phyloP scores from a whole-genome alignment of 2,329 filamentous ascomycete genomes.

The Fragosphaeria purpurea region DNA sequence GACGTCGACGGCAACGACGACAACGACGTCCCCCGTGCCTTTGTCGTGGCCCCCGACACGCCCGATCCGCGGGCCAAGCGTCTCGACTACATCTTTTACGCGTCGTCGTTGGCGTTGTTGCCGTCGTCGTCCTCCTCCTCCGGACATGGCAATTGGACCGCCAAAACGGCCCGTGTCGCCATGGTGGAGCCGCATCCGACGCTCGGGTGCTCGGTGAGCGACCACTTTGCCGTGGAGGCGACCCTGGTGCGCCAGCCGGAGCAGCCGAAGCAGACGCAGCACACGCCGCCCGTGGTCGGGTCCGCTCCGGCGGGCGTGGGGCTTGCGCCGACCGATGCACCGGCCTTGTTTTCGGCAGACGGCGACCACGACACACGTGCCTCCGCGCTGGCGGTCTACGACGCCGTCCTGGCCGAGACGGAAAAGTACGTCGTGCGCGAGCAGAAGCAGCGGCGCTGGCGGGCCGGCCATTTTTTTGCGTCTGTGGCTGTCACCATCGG shows the following conservation, averaged over 20 bases:
- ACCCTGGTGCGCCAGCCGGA: constrained; percentile 40
- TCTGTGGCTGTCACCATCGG: constrained; percentile 59
- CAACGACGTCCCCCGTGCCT: neutral
- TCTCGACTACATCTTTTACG: constrained; percentile 82
- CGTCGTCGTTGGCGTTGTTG: constrained; percentile 19
- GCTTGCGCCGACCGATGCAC: too few relatives aligned
- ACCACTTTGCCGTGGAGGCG: constrained; percentile 87
- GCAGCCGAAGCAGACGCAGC: neutral
- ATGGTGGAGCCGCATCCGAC: constrained; percentile 75
- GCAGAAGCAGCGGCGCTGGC: constrained; percentile 57
- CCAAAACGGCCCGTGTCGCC: constrained; percentile 61
- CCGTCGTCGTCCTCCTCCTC: constrained; percentile 39
- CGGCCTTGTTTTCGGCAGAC: too few relatives aligned
- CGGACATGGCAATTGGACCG: constrained; percentile 46
- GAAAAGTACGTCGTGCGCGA: constrained; percentile 61
- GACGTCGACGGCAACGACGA: neutral
- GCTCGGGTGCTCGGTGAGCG: constrained; percentile 77
- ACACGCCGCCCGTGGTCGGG: neutral
- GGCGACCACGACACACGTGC: neutral
- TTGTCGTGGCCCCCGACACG: constrained; percentile 41
- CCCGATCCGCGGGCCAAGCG: constrained; percentile 70
- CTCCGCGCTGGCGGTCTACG: constrained; percentile 25
- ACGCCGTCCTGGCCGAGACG: constrained; percentile 64
- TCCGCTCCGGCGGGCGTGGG: too few relatives aligned
- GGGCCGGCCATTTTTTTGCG: constrained; percentile 62